These are phyloP conservation scores for Venturia asperata DNA, from an alignment of 2,329 filamentous ascomycete genomes.

Conservation along the genomic window DNA sequence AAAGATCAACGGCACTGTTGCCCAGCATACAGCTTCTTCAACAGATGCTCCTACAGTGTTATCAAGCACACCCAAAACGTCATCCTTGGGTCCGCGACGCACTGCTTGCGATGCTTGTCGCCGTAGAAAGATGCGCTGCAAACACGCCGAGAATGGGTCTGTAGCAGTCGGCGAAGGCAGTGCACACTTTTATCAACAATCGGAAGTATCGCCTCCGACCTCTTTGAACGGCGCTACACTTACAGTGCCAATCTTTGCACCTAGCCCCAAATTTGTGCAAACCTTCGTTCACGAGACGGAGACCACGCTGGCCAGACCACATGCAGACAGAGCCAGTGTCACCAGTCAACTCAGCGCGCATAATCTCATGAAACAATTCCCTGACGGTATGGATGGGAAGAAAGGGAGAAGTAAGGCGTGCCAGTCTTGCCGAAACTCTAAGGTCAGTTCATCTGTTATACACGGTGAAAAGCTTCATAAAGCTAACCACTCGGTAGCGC, in stretches of 20 bases:
- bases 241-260: not conserved
- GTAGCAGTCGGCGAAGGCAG: not conserved
- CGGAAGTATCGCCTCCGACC: not conserved
- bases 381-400: conserved; percentile 41
- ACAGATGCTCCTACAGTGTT: conserved; percentile 29
- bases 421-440: conserved; percentile 60
- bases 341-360: conserved; percentile 12
- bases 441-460: conserved; percentile 40
- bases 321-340: conserved; percentile 15
- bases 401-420: conserved; percentile 58
- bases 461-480: not conserved
- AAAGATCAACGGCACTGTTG: conserved; percentile 28
- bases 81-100: conserved; percentile 52
- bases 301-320: conserved; percentile 27
- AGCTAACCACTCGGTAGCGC: conserved; percentile 34
- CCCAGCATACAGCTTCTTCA: conserved; percentile 25
- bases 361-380: conserved; percentile 22
- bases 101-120: conserved; percentile 57
- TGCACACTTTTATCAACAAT: not conserved
- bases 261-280: conserved; percentile 9
- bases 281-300: conserved; percentile 23
- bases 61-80: conserved; percentile 45
- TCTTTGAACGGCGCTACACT: not conserved
- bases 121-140: conserved; percentile 55
- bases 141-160: conserved; percentile 45